Evolutionary conservation across 768 basidiomycete genomes (phyloP), one percentile per base, ranked within the genome.

Genomic region (Solioccasus polychromus): DNA sequence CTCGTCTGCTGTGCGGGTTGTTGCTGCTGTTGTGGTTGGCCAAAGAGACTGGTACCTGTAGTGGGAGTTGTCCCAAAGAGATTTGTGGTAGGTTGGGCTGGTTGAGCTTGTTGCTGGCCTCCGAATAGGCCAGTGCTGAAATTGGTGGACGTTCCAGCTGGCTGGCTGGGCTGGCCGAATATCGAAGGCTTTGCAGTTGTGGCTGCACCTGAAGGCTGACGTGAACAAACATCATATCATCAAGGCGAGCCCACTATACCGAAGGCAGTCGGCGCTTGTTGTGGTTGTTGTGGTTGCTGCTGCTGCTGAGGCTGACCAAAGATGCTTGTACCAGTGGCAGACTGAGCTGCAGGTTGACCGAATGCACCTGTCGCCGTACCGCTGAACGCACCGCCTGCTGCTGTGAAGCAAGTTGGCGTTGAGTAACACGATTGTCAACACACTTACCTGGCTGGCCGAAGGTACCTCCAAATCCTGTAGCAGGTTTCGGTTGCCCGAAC

Each of bases 81-180:
- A 19, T 55, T 39, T 10, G 57, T 50, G 19, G 63, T 28, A 28
- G 54, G 51, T 38, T 63, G 62, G 11, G 61, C 23, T 39, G 59
- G 50, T 37, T 58, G 62, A 28, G 50, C 30, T 26, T 54, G 59
- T 37, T 53, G 62, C 38, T 65, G 67, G 41, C 52, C 57, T 40
- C 54, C 54, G 39, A 52, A 66, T 30, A 65, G 14, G 29, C 62
- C 45, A n/a, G 48, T 30, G 2, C 72, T 70, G 44, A 73, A 74
- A 19, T 64, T 63, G 17, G 67, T 62, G 24, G 66, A 52, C 20
- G 70, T 49, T 9, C 55, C 55, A 3, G 63, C 48, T 26, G 75
- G 69, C 47, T 80, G 75, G 35, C 59, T 53, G 10, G 75, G 53
- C 35, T 70, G 73, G 40, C 79, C 77, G 44, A 82, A 82, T 20